Evolutionary conservation across 192 early-diverging fungal genomes (phyloP), one percentile per base, ranked within the genome.

Genomic region (Lobosporangium transversale): DNA sequence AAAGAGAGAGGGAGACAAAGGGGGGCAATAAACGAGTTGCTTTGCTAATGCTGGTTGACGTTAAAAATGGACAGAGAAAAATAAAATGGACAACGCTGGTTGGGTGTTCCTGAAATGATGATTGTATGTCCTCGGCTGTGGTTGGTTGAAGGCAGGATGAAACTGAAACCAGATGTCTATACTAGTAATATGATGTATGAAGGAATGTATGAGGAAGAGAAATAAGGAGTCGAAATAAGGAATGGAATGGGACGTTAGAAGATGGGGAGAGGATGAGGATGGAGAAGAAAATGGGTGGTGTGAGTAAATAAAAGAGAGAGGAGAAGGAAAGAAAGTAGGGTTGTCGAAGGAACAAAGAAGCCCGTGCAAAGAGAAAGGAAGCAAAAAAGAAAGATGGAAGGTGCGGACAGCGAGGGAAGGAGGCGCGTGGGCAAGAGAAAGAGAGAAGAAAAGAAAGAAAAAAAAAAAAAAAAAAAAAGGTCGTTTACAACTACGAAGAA

Each of bases 371-470:
- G 12, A 24, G 20, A 36, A 47, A 26, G 30, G 17, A 47, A 31
- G 32, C 53, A 55, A 42, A 8, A 49, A 49, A 49, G 47, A 15
- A 14, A 7, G 37, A 40, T 40, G 37, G 37, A 40, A 2, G 17
- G 53, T 4, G 23, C 7, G 43, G 20, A 45, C 0, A 30, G n/a
- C n/a, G n/a, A n/a, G 27, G 57, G 5, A 23, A 21, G 45, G 2
- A 24, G n/a, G 44, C 45, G 43, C 18, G 44, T 1, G 44, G 48
- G 55, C 8, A 27, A 42, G 37, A 15, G 55, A 57, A 43, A 57
- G 36, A 57, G 55, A 55, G 53, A 55, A 21, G 14, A 26, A 7
- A 26, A 59, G 53, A 40, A 17, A 61, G 37, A 61, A 45, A 61
- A 49, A 61, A 36, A 35, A 14, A 40, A 20, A 57, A 2, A 57